These are phyloP conservation scores for Jamesozyma hellenica DNA, from an alignment of 805 yeast species.

Conservation along the genomic window DNA sequence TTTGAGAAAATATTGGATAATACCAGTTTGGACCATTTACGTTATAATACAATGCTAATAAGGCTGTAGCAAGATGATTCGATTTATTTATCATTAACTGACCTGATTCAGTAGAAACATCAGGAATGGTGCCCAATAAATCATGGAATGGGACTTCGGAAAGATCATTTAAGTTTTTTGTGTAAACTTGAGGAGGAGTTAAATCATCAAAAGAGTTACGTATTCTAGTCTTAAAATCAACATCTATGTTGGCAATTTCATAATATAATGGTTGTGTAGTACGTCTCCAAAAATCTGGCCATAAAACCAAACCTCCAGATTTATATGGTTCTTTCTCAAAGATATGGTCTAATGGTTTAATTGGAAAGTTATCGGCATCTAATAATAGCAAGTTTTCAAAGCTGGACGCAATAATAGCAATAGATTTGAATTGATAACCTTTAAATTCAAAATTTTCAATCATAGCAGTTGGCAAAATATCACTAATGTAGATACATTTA, in stretches of 20 bases:
- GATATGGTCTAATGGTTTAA: conserved; percentile 50
- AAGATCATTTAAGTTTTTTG: conserved; percentile 12
- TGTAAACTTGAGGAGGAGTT: conserved; percentile 25
- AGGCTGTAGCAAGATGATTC: conserved; percentile 45
- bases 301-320: conserved; percentile 44
- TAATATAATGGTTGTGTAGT: conserved; percentile 68
- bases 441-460: conserved; percentile 35
- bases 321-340: conserved; percentile 44
- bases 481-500: conserved; percentile 44
- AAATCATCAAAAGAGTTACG: conserved; percentile 30
- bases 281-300: conserved; percentile 89
- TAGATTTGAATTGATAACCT: conserved; percentile 56
- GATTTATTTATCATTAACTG: conserved; percentile 55
- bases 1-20: conserved; percentile 64
- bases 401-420: conserved; percentile 62
- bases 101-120: conserved; percentile 66
- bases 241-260: conserved; percentile 50
- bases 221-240: conserved; percentile 33
- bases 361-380: conserved; percentile 72
- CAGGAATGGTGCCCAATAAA: conserved; percentile 54
- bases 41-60: conserved; percentile 57
- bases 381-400: conserved; percentile 62
- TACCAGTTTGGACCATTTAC: conserved; percentile 56
- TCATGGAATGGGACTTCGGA: conserved; percentile 42
- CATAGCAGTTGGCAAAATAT: conserved; percentile 37